Evolutionary conservation across 495 filamentous ascomycete species (phyloP).

Genomic region (Pyrenula aspistea): DNA sequence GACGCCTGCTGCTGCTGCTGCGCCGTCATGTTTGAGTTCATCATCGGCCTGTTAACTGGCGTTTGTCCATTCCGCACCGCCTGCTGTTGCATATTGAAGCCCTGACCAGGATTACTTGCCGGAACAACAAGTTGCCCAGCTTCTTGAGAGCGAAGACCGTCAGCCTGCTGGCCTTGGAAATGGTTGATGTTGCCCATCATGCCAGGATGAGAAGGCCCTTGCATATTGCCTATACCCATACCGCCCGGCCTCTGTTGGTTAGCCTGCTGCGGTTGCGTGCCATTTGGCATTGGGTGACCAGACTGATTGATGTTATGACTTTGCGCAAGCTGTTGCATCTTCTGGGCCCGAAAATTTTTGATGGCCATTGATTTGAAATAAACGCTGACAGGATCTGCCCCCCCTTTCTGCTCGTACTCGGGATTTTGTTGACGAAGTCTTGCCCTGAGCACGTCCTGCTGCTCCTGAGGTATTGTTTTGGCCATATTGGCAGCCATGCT

Average conservation of each 20-base stretch:
- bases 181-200: slow-evolving; percentile 40
- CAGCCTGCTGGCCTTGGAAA: slow-evolving; percentile 48
- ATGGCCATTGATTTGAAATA: slow-evolving; percentile 39
- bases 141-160: slow-evolving; percentile 50
- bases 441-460: neutral
- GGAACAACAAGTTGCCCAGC: slow-evolving; percentile 56
- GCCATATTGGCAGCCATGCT: slow-evolving; percentile 29
- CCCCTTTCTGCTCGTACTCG: slow-evolving; percentile 21
- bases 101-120: slow-evolving; percentile 41
- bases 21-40: slow-evolving; percentile 28
- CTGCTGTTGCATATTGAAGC: slow-evolving; percentile 21
- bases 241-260: slow-evolving; percentile 27
- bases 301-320: slow-evolving; percentile 10
- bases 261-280: slow-evolving; percentile 24
- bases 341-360: slow-evolving; percentile 22
- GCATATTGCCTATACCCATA: slow-evolving; percentile 32
- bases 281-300: slow-evolving; percentile 22
- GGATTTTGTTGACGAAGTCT: slow-evolving; percentile 20
- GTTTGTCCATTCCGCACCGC: slow-evolving; percentile 27
- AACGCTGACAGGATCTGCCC: slow-evolving; percentile 35
- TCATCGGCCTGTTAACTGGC: slow-evolving; percentile 23
- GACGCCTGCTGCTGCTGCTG: slow-evolving; percentile 28
- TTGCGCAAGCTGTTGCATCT: slow-evolving; percentile 24
- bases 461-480: slow-evolving; percentile 3
- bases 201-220: slow-evolving; percentile 29